These are phyloP conservation scores for Hypsizygus ulmarius DNA, from an alignment of 1,284 basidiomycete species.

Conservation along the genomic window DNA sequence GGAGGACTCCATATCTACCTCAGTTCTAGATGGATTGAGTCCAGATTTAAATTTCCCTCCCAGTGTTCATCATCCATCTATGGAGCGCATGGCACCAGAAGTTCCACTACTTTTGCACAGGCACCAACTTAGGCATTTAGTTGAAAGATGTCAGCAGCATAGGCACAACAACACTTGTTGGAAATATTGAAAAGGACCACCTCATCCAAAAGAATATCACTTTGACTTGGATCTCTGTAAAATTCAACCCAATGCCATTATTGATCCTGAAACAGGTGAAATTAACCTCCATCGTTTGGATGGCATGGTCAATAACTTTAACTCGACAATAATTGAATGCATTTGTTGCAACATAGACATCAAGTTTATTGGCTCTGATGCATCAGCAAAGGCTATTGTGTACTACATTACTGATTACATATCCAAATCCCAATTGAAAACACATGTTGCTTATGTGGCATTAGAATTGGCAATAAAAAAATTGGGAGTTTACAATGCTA, in stretches of 20 bases:
- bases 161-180: constrained; percentile 33
- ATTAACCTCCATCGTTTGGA: constrained; percentile 28
- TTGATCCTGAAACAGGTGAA: constrained; percentile 32
- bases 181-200: constrained; percentile 33
- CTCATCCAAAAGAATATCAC: constrained; percentile 25
- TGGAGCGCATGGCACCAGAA: constrained; percentile 2
- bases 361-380: constrained; percentile 37
- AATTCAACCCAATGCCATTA: constrained; percentile 5
- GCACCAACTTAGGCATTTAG: constrained; percentile 23
- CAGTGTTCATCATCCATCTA: constrained; percentile 23
- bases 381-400: constrained; percentile 36
- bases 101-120: constrained; percentile 8
- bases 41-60: constrained; percentile 6
- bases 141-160: constrained; percentile 29
- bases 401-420: constrained; percentile 46
- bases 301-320: constrained; percentile 40
- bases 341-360: constrained; percentile 43
- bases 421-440: constrained; percentile 35
- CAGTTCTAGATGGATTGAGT: constrained; percentile 15
- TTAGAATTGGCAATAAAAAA: constrained; percentile 32
- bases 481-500: constrained; percentile 20
- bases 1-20: constrained; percentile 28
- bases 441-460: constrained; percentile 34
- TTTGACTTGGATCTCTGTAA: constrained; percentile 28
- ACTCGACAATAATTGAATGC: constrained; percentile 30